Evolutionary conservation across 495 filamentous ascomycete species (phyloP).

Genomic region (Podospora conica): DNA sequence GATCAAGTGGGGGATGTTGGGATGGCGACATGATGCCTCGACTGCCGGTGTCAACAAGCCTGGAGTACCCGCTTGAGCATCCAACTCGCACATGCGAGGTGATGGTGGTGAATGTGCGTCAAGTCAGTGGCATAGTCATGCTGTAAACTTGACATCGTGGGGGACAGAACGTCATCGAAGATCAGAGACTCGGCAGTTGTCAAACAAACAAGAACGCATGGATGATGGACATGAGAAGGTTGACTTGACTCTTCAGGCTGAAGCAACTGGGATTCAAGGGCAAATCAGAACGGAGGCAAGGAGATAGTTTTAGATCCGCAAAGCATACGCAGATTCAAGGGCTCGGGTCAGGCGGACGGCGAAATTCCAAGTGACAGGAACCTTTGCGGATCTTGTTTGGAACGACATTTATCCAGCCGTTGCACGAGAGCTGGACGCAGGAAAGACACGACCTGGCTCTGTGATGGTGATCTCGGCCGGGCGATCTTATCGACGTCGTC

Average conservation of each 20-base stretch:
- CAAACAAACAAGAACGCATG: neutral
- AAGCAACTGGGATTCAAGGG: neutral
- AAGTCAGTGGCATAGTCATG: no score
- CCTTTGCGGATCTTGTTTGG: neutral
- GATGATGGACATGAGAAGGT: neutral
- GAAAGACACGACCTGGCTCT: neutral
- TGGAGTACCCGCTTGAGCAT: no score
- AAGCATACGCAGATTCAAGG: neutral
- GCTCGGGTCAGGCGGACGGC: neutral
- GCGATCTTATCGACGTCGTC: neutral
- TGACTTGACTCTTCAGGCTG: neutral
- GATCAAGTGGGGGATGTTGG: conserved; percentile 1
- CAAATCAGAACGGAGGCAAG: neutral
- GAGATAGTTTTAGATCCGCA: neutral
- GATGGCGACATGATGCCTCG: neutral
- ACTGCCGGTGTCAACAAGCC: neutral
- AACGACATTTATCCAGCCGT: neutral
- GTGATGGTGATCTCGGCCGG: neutral
- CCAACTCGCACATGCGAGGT: no score
- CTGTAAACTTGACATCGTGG: neutral
- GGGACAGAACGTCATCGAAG: neutral
- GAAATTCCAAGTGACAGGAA: neutral
- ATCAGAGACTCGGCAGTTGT: neutral
- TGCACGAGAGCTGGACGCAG: neutral
- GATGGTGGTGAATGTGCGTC: no score